A percentile compares a stretch with the other conserved stretches of the same genome.
These are phyloP conservation scores for Voacanga thouarsii DNA, from an alignment of 257 asterid species.

Conservation along the genomic window DNA sequence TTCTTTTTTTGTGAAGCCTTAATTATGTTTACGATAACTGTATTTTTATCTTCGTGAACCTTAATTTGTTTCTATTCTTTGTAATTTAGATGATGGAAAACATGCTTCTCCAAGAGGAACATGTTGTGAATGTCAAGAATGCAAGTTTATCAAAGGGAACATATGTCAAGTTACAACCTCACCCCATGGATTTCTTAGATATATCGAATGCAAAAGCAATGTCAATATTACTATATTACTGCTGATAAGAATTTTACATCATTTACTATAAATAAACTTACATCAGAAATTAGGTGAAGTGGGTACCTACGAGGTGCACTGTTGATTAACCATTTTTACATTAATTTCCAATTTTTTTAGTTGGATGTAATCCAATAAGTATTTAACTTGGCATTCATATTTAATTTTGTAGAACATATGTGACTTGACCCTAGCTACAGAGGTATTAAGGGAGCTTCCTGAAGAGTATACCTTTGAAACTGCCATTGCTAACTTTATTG, in stretches of 20 bases:
- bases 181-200: slow-evolving; percentile 29
- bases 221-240: slow-evolving; percentile 20
- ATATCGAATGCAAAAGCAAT: slow-evolving; percentile 36
- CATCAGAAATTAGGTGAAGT: slow-evolving; percentile 28
- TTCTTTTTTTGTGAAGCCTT: not conserved
- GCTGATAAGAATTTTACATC: not conserved
- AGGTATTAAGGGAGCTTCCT: slow-evolving; percentile 62
- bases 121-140: slow-evolving; percentile 26
- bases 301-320: slow-evolving; percentile 51
- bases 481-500: slow-evolving; percentile 78
- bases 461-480: slow-evolving; percentile 62
- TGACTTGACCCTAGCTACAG: slow-evolving; percentile 77
- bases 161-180: slow-evolving; percentile 32
- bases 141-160: slow-evolving; percentile 25
- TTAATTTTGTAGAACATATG: slow-evolving; percentile 63
- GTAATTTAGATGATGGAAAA: slow-evolving; percentile 39
- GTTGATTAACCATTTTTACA: not conserved
- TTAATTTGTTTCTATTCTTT: not conserved
- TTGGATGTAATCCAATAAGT: slow-evolving; percentile 1
- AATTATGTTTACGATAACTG: not conserved
- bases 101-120: slow-evolving; percentile 38
- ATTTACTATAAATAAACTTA: not conserved
- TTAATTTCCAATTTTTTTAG: not conserved
- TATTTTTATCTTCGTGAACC: not conserved
- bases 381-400: not conserved